Conservation (phyloP, 495 filamentous ascomycete species). For the Podospora bellae-mahoneyi region DNA sequence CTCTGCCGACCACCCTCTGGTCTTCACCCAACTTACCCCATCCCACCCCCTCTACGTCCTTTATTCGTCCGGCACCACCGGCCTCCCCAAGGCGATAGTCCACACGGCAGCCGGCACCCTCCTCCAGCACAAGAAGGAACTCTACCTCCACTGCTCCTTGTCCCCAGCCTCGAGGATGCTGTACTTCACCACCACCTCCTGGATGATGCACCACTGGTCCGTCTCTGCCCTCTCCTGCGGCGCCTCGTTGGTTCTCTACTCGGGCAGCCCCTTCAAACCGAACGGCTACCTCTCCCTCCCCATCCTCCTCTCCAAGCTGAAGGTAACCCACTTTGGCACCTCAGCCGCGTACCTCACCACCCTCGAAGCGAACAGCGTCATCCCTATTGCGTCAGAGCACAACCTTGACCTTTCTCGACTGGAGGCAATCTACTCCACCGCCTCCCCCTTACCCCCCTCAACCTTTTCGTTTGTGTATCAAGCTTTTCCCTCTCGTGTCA, state of each 20-base stretch:
- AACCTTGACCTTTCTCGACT: conserved; percentile 55
- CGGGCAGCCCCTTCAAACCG: conserved; percentile 78
- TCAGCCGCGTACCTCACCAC: conserved; percentile 90
- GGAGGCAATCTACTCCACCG: conserved; percentile 87
- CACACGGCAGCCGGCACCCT: conserved; percentile 85
- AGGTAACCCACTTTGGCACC: conserved; percentile 88
- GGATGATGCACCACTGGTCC: conserved; percentile 99
- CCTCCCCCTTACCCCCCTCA: conserved; percentile 84
- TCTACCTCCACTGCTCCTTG: conserved; percentile 77
- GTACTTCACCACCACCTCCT: conserved; percentile 84
- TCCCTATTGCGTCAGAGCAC: conserved; percentile 50
- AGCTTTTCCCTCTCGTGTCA: conserved; percentile 69
- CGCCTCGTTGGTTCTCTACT: conserved; percentile 78
- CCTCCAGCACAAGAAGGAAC: conserved; percentile 93
- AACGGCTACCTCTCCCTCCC: conserved; percentile 44
- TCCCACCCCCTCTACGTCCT: conserved; percentile 88
- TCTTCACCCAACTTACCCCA: conserved; percentile 71
- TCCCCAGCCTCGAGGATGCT: conserved; percentile 49
- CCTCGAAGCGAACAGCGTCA: conserved; percentile 74
- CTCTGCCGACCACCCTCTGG: conserved; percentile 46
- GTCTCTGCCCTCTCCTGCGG: conserved; percentile 77
- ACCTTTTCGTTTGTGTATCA: conserved; percentile 87
- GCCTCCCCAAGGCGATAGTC: conserved; percentile 87
- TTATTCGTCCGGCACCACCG: conserved; percentile 85
- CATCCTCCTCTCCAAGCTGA: conserved; percentile 38